Conservation (phyloP, 2,329 filamentous ascomycete genomes). For the Cladosporium halotolerans region DNA sequence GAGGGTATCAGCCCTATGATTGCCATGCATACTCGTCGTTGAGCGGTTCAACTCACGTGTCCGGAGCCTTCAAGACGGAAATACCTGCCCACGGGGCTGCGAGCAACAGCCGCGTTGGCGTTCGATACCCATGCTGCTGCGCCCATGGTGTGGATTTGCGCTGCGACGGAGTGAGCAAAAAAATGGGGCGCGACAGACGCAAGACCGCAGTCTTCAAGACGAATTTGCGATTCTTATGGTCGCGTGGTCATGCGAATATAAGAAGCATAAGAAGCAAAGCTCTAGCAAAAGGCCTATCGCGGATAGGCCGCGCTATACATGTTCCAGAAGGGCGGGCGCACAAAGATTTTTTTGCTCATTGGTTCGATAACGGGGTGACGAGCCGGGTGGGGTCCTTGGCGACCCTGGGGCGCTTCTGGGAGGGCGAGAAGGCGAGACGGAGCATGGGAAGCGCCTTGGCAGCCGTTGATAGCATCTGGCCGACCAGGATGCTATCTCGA, state of each 20-base stretch:
- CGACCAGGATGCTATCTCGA: too few relatives aligned
- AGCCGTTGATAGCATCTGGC: too few relatives aligned
- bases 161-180: background rate
- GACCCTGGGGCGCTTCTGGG: background rate
- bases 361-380: conserved; percentile 2
- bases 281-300: conserved; percentile 8
- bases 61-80: conserved; percentile 78
- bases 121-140: conserved; percentile 21
- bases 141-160: background rate
- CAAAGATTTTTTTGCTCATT: background rate
- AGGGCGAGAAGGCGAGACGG: background rate
- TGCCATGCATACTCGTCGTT: background rate
- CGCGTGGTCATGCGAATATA: conserved; percentile 9
- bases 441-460: too few relatives aligned
- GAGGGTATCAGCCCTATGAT: conserved; percentile 9
- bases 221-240: background rate
- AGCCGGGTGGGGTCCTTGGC: background rate
- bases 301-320: background rate
- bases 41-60: conserved; percentile 50
- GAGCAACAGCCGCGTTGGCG: conserved; percentile 48
- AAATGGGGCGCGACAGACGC: background rate
- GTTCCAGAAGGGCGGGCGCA: conserved; percentile 3
- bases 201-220: background rate
- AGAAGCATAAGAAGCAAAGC: conserved; percentile 8
- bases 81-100: conserved; percentile 60